phyloP scores from a whole-genome alignment of 768 basidiomycete genomes.

The Crassisporium funariophilum region DNA sequence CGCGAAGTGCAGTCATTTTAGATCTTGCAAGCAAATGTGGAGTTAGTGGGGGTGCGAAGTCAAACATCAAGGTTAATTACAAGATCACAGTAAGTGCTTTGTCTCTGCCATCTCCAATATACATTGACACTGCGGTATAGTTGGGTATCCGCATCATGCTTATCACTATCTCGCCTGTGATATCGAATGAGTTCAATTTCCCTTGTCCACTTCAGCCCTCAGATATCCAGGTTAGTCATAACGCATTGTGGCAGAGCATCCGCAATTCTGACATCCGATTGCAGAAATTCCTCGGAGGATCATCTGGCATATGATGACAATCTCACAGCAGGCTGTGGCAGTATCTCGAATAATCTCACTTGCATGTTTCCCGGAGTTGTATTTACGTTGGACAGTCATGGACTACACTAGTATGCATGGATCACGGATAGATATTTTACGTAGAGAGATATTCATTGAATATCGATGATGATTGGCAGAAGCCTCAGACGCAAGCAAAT shows the following conservation, averaged over 20 bases:
- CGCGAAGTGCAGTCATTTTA: conserved; percentile 52
- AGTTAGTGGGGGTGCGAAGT: conserved; percentile 41
- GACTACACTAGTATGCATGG: too few relatives aligned
- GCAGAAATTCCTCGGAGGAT: conserved; percentile 20
- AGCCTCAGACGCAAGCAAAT: too few relatives aligned
- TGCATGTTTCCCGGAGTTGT: too few relatives aligned
- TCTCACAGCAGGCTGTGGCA: too few relatives aligned
- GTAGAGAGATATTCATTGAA: too few relatives aligned
- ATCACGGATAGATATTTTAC: too few relatives aligned
- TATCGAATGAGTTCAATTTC: conserved; percentile 64
- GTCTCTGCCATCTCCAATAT: background rate
- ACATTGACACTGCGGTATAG: conserved; percentile 34
- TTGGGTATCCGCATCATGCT: conserved; percentile 66
- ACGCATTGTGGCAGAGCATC: too few relatives aligned
- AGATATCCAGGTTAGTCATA: conserved; percentile 22
- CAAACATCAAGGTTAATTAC: conserved; percentile 61
- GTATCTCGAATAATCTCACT: too few relatives aligned
- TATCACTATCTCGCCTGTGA: conserved; percentile 64
- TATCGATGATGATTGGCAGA: too few relatives aligned
- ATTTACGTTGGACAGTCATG: too few relatives aligned
- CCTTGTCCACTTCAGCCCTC: conserved; percentile 55
- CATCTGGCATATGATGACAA: too few relatives aligned
- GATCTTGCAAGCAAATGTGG: conserved; percentile 71
- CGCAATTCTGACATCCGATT: too few relatives aligned
- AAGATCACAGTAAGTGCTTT: conserved; percentile 57